Evolutionary conservation across 192 early-diverging fungal species (phyloP).

Genomic region (Phycomyces blakesleeanus): DNA sequence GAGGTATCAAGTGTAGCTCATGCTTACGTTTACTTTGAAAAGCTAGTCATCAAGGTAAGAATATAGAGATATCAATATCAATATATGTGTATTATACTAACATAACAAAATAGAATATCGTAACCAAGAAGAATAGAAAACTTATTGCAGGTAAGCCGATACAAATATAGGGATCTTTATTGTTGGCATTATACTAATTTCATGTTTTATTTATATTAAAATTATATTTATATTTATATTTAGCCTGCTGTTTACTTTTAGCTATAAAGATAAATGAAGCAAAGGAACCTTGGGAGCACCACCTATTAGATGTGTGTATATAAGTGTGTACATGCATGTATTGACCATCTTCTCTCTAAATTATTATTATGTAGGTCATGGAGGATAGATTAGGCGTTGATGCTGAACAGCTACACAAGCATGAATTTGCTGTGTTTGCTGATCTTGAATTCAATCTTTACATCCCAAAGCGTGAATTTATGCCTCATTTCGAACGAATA

Average conservation of each 20-base stretch:
- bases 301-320: slow-evolving; percentile 49
- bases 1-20: slow-evolving; percentile 88
- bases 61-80: no score
- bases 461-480: slow-evolving; percentile 79
- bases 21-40: slow-evolving; percentile 94
- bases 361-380: slow-evolving; percentile 62
- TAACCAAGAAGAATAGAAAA: slow-evolving; percentile 69
- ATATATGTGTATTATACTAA: no score
- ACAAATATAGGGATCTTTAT: no score
- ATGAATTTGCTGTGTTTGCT: slow-evolving; percentile 91
- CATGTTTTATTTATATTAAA: no score
- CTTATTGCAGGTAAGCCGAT: slow-evolving; percentile 49
- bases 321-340: neutral
- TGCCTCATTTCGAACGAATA: slow-evolving; percentile 91
- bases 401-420: slow-evolving; percentile 72
- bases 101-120: slow-evolving; percentile 43
- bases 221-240: slow-evolving; percentile 18
- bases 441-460: slow-evolving; percentile 89
- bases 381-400: slow-evolving; percentile 75
- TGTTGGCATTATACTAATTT: no score
- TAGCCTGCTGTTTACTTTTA: slow-evolving; percentile 72
- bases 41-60: slow-evolving; percentile 78
- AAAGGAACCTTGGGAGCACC: slow-evolving; percentile 59
- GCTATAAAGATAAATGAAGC: slow-evolving; percentile 88
- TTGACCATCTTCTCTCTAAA: slow-evolving; percentile 9